These are phyloP conservation scores for Drosera spatulata DNA, from an alignment of 179 eudicot species.

Conservation along the genomic window DNA sequence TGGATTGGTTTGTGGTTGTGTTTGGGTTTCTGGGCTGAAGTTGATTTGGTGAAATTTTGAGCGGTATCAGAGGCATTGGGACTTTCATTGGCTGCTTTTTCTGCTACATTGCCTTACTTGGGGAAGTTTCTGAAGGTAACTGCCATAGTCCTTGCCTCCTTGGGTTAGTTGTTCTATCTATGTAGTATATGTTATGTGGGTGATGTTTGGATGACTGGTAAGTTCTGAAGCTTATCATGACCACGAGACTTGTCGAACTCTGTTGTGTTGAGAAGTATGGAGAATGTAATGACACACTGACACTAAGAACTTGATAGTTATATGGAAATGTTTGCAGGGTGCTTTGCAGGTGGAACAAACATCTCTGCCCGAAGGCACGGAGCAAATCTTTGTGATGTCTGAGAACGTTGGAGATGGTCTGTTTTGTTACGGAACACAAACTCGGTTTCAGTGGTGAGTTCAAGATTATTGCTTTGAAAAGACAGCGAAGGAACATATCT, in stretches of 20 bases:
- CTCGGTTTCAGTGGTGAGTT: conserved; percentile 65
- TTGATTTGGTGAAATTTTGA: neutral
- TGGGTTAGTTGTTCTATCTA: neutral
- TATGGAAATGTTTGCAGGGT: conserved; percentile 37
- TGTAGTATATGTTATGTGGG: too few species aligned
- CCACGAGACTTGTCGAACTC: too few species aligned
- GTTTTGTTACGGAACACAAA: conserved; percentile 76
- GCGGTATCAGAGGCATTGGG: conserved; percentile 89
- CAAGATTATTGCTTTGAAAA: neutral
- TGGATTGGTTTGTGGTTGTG: neutral
- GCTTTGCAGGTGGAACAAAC: conserved; percentile 37
- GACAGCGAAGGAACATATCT: neutral
- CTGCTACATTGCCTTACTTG: conserved; percentile 46
- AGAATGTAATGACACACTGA: neutral
- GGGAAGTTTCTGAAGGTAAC: conserved; percentile 53
- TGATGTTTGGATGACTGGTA: too few species aligned
- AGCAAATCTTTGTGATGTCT: conserved; percentile 69
- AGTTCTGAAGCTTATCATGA: too few species aligned
- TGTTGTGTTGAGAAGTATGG: too few species aligned
- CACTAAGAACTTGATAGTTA: conserved; percentile 3
- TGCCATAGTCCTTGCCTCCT: neutral
- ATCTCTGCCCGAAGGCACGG: conserved; percentile 45
- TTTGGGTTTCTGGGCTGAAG: neutral
- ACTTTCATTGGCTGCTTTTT: conserved; percentile 70
- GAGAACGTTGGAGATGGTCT: conserved; percentile 37